Evolutionary conservation across 139 green algal genomes (phyloP), one percentile per base, ranked within the genome.

Genomic region (Volvox africanus): DNA sequence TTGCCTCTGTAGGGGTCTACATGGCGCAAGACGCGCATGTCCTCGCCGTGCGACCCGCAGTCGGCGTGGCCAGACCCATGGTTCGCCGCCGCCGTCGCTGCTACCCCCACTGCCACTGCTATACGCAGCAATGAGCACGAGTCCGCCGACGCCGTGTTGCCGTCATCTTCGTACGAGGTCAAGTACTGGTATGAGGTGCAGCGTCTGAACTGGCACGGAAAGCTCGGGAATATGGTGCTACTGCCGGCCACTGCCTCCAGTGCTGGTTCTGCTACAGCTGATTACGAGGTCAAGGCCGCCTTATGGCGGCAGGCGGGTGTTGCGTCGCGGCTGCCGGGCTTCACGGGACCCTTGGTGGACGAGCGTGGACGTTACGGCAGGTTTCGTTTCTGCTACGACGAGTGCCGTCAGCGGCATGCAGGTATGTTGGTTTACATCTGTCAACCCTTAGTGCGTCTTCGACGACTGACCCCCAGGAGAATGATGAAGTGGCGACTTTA

Each of bases 151-250:
- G 14, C 75, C 75, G 75, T 11, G 2, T 36, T 32, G 76, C 30
- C 76, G 2, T 61, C 76, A 6, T 55, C 33, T 35, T 69, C 30
- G n/a, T 77, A 90, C 86, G 86, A 90, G 2, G 86, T 90, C n/a
- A 90, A 90, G 73, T 90, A 90, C 86, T 90, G 86, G 86, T 92
- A 92, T 89, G 94, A 96, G 68, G 91, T 96, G 36, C 93, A 94
- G 83, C 93, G 93, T 73, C 78, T 88, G 24, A 85, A 92, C 35
- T 96, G 94, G 94, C 90, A 93, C 81, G 91, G 90, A 89, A 92
- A 92, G 80, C 87, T 96, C 26, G 94, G 94, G 73, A 96, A 96
- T 84, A 89, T 95, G 67, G 91, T 94, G 76, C 94, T 96, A 75
- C 91, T 95, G 91, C 93, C 94, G 20, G 71, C 88, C 18, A 82